phyloP scores from a whole-genome alignment of 2,329 filamentous ascomycete genomes.

The Drechmeria coniospora region DNA sequence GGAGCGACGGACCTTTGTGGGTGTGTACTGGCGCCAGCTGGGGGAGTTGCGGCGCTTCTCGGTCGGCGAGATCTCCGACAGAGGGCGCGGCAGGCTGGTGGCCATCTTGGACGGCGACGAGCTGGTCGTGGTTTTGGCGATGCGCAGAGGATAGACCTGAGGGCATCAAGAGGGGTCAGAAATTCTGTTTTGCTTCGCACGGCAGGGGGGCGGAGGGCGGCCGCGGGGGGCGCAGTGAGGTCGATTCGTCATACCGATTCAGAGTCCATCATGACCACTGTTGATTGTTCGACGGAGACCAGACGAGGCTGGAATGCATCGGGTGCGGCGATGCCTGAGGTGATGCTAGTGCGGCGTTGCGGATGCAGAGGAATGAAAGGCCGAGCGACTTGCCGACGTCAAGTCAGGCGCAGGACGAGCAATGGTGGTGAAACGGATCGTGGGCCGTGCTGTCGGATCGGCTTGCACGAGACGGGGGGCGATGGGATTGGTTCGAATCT shows the following conservation, averaged over 20 bases:
- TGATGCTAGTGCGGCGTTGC: too few relatives aligned
- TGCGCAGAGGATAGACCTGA: slow-evolving; percentile 63
- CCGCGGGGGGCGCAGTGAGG: slow-evolving; percentile 3
- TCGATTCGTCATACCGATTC: slow-evolving; percentile 19
- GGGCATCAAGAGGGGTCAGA: neutral
- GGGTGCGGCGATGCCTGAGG: slow-evolving; percentile 9
- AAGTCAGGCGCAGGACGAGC: too few relatives aligned
- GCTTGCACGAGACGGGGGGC: too few relatives aligned
- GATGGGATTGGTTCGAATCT: too few relatives aligned
- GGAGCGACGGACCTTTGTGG: slow-evolving; percentile 20
- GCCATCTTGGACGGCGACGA: slow-evolving; percentile 49
- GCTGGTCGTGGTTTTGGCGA: slow-evolving; percentile 51
- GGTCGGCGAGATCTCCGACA: slow-evolving; percentile 78
- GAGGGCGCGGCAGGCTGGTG: slow-evolving; percentile 50
- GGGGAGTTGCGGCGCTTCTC: slow-evolving; percentile 84
- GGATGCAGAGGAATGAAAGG: neutral
- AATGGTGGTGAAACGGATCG: too few relatives aligned
- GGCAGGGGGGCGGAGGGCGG: slow-evolving; percentile 1
- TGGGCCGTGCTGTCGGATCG: too few relatives aligned
- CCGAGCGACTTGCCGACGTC: too few relatives aligned
- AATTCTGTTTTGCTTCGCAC: slow-evolving; percentile 1
- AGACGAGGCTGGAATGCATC: slow-evolving; percentile 14
- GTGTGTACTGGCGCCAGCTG: slow-evolving; percentile 57
- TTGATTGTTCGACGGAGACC: slow-evolving; percentile 8
- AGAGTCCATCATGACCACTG: slow-evolving; percentile 19